A percentile compares a stretch with the other conserved stretches of the same genome.
Conservation (phyloP, 2,329 filamentous ascomycete species). For the Cercospora sp. region DNA sequence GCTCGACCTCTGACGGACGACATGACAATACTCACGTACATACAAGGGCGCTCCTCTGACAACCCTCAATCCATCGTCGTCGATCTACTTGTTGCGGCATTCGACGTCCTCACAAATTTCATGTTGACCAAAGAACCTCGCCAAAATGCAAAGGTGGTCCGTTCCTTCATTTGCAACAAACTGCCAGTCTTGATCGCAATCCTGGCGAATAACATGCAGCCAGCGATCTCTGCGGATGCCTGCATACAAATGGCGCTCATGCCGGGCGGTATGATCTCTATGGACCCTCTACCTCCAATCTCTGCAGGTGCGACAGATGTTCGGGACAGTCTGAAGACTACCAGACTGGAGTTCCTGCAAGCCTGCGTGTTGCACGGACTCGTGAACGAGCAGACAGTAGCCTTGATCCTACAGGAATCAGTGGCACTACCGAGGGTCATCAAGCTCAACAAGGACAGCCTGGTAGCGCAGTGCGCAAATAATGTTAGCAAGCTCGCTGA, state of each 20-base stretch:
- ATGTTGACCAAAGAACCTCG: constrained; percentile 68
- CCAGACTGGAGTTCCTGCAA: constrained; percentile 81
- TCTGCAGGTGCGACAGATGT: constrained; percentile 58
- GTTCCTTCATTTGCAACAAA: constrained; percentile 82
- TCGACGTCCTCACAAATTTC: constrained; percentile 85
- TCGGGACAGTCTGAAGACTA: constrained; percentile 62
- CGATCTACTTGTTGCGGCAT: constrained; percentile 82
- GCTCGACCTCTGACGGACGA: constrained; percentile 84
- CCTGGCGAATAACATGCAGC: constrained; percentile 58
- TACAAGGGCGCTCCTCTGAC: constrained; percentile 83
- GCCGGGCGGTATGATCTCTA: constrained; percentile 56
- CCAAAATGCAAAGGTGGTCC: constrained; percentile 67
- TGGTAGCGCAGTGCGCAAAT: constrained; percentile 74
- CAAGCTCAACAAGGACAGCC: constrained; percentile 72
- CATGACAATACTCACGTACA: constrained; percentile 70
- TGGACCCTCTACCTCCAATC: constrained; percentile 64
- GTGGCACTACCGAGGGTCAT: constrained; percentile 72
- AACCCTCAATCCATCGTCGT: constrained; percentile 75
- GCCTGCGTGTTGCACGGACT: constrained; percentile 85
- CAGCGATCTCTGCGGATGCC: constrained; percentile 60
- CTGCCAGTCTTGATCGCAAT: constrained; percentile 62
- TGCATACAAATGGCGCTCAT: constrained; percentile 67
- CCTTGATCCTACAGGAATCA: constrained; percentile 79
- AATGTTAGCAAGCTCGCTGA: constrained; percentile 74
- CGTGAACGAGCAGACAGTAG: constrained; percentile 75